Evolutionary conservation across 495 filamentous ascomycete species (phyloP).

Genomic region (Penicillium lividum): DNA sequence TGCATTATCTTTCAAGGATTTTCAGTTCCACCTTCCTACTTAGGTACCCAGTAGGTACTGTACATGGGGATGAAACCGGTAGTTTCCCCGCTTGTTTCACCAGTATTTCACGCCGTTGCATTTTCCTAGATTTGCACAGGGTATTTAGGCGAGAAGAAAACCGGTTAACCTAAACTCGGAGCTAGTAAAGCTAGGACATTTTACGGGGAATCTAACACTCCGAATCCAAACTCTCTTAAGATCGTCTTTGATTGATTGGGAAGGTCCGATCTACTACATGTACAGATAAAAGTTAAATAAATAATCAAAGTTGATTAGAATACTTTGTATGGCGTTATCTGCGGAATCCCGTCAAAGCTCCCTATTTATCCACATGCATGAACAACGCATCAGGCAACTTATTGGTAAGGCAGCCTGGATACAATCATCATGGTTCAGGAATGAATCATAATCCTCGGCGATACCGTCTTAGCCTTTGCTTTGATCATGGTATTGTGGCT

Average conservation of each 20-base stretch:
- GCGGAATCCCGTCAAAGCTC: not conserved
- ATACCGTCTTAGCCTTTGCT: not conserved
- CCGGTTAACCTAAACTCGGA: not conserved
- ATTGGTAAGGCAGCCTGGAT: not conserved
- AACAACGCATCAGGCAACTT: not conserved
- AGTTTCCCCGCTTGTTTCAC: conserved; percentile 24
- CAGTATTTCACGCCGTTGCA: conserved; percentile 1
- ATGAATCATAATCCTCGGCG: not conserved
- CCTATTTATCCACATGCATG: not conserved
- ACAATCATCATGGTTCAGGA: not conserved
- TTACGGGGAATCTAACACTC: not conserved
- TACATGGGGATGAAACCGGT: conserved; percentile 13
- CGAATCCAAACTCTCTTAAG: not conserved
- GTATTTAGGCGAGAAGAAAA: not conserved
- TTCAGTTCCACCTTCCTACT: not conserved
- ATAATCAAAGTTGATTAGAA: no score
- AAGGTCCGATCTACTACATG: not conserved
- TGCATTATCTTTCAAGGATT: conserved; percentile 18
- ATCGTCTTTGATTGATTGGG: no score
- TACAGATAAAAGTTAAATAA: no score
- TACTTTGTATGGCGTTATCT: not conserved
- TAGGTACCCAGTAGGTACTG: not conserved
- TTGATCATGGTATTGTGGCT: not conserved
- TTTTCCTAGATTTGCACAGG: not conserved
- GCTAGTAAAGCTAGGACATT: not conserved